A percentile compares a stretch with the other conserved stretches of the same genome.
Conservation (phyloP, 257 asterid species). For the Nicotiana undulata region DNA sequence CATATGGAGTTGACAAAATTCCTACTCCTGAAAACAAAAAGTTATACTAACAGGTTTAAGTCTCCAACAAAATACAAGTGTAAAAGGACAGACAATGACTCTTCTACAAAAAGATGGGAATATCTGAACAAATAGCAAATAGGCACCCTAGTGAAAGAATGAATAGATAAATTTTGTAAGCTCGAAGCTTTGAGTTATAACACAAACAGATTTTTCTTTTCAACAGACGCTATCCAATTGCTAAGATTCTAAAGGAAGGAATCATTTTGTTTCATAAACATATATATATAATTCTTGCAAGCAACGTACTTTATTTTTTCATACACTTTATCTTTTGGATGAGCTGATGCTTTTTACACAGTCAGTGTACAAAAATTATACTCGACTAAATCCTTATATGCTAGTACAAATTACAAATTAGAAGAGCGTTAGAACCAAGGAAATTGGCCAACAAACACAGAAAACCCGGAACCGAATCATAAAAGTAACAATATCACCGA, state of each 20-base stretch:
- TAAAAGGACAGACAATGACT: background rate
- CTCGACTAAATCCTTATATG: background rate
- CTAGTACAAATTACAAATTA: background rate
- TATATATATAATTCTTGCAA: too few relatives aligned
- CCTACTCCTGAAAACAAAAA: constrained; percentile 57
- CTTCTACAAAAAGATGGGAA: background rate
- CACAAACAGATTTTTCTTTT: too few relatives aligned
- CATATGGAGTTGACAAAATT: constrained; percentile 73
- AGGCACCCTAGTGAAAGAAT: background rate
- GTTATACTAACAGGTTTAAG: background rate
- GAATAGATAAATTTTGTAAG: too few relatives aligned
- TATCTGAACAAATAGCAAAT: background rate
- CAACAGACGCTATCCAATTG: background rate
- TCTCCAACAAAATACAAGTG: background rate
- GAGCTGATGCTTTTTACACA: too few relatives aligned
- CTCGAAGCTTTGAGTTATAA: too few relatives aligned
- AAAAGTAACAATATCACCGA: background rate
- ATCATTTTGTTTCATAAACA: too few relatives aligned
- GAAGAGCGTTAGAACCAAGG: background rate
- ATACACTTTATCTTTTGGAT: too few relatives aligned
- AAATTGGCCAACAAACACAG: background rate
- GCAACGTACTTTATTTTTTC: too few relatives aligned
- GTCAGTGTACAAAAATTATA: too few relatives aligned
- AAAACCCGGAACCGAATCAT: too few relatives aligned
- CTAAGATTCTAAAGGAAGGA: background rate